Conservation (phyloP, 805 yeast genomes). For the Candida mattraensis region DNA sequence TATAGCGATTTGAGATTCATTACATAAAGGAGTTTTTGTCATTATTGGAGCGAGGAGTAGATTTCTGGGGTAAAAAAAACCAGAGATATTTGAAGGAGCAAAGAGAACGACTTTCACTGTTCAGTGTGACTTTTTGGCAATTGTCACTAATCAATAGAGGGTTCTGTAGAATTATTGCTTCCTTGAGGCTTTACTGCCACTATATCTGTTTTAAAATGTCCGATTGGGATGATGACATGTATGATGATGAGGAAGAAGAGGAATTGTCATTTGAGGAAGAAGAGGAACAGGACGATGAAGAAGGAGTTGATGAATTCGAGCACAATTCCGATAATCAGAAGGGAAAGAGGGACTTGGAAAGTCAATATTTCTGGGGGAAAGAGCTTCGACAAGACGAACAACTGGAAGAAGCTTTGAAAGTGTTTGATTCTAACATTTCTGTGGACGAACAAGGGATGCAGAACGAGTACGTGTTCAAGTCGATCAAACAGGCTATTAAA, state of each 20-base stretch:
- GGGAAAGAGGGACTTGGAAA: constrained; percentile 21
- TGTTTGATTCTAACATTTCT: constrained; percentile 24
- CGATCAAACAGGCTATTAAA: constrained; percentile 36
- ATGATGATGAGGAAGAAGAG: constrained; percentile 37
- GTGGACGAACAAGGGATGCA: constrained; percentile 1
- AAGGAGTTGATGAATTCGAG: constrained; percentile 11
- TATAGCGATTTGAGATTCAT: constrained; percentile 1
- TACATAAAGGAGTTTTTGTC: not conserved
- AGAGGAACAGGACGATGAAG: constrained; percentile 18
- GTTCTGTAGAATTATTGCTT: no score
- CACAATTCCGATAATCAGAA: no score
- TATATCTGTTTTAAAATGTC: constrained; percentile 28
- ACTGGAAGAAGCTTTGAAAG: constrained; percentile 23
- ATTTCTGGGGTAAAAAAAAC: no score
- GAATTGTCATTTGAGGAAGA: constrained; percentile 35
- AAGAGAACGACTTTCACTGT: no score
- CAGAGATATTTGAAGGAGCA: no score
- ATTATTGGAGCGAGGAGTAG: no score
- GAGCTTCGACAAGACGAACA: constrained; percentile 34
- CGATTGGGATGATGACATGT: constrained; percentile 39
- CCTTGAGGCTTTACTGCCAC: not conserved
- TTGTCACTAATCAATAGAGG: no score
- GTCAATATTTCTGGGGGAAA: constrained; percentile 34
- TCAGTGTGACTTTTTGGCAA: no score
- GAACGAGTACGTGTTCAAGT: constrained; percentile 31